Percentiles rank a stretch among this genome's conserved stretches.
Conservation (phyloP, 371 early-diverging fungal species). For the Entomophthora muscae region DNA sequence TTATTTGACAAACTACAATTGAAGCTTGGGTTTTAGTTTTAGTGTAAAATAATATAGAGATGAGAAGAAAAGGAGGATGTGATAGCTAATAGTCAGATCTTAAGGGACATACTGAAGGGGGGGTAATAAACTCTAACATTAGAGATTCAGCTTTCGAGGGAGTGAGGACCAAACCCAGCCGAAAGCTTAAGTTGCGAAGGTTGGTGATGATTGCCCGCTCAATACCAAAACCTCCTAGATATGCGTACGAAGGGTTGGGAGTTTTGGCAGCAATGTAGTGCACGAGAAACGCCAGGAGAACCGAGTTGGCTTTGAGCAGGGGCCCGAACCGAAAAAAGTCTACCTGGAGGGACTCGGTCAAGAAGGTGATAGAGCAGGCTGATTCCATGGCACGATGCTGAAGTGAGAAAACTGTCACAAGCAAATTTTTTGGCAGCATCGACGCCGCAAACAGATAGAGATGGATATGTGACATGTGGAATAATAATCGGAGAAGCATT, state of each 20-base stretch:
- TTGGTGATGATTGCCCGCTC: conserved; percentile 1
- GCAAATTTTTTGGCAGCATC: background rate
- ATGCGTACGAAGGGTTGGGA: background rate
- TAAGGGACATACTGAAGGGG: background rate
- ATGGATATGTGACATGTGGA: background rate
- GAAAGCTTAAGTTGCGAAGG: background rate
- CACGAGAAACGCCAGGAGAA: background rate
- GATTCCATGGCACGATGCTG: background rate
- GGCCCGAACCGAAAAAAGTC: conserved; percentile 5
- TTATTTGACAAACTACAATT: too few relatives aligned
- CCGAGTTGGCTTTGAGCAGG: background rate
- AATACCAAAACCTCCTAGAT: background rate
- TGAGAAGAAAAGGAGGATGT: too few relatives aligned
- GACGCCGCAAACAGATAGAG: background rate
- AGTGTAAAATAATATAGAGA: too few relatives aligned
- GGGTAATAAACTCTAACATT: background rate
- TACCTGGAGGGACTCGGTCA: background rate
- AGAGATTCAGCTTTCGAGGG: background rate
- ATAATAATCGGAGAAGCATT: background rate
- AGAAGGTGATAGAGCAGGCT: background rate
- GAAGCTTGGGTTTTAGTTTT: too few relatives aligned
- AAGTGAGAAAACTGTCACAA: background rate
- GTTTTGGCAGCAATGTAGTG: background rate
- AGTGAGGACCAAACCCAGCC: background rate
- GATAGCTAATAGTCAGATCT: background rate